Percentiles rank a stretch among this genome's conserved stretches.
Conservation (phyloP, 2,329 filamentous ascomycete species). For the Exserohilum rostratum region DNA sequence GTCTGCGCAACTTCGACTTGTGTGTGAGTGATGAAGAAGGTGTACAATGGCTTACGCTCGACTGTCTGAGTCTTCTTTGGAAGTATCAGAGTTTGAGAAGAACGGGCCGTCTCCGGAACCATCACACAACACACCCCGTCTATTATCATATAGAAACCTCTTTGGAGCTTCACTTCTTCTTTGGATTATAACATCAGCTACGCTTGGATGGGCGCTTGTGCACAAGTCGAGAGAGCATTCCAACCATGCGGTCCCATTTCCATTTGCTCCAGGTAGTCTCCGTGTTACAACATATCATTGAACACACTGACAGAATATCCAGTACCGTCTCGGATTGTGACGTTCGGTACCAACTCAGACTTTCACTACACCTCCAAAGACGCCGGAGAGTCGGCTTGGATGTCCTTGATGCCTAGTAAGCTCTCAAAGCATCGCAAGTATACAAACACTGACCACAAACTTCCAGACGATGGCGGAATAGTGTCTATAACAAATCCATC, state of each 20-base stretch:
- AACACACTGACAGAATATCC: neutral
- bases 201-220: slow-evolving; percentile 1
- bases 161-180: slow-evolving; percentile 1
- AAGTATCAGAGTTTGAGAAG: neutral
- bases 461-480: slow-evolving; percentile 7
- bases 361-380: slow-evolving; percentile 9
- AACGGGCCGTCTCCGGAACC: neutral
- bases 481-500: slow-evolving; percentile 1
- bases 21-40: neutral
- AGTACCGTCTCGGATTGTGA: slow-evolving; percentile 5
- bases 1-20: neutral
- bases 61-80: neutral
- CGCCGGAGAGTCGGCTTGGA: slow-evolving; percentile 6
- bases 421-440: neutral
- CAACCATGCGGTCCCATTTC: slow-evolving; percentile 1
- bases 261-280: slow-evolving; percentile 4
- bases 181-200: neutral
- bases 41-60: slow-evolving; percentile 3
- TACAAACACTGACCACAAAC: neutral
- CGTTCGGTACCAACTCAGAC: neutral
- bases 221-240: neutral
- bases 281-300: neutral
- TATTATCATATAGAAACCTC: neutral
- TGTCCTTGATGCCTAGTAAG: slow-evolving; percentile 6
- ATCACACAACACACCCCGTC: neutral